These are phyloP conservation scores for Dioscorea alata DNA, from an alignment of 106 monocot species.

Conservation along the genomic window DNA sequence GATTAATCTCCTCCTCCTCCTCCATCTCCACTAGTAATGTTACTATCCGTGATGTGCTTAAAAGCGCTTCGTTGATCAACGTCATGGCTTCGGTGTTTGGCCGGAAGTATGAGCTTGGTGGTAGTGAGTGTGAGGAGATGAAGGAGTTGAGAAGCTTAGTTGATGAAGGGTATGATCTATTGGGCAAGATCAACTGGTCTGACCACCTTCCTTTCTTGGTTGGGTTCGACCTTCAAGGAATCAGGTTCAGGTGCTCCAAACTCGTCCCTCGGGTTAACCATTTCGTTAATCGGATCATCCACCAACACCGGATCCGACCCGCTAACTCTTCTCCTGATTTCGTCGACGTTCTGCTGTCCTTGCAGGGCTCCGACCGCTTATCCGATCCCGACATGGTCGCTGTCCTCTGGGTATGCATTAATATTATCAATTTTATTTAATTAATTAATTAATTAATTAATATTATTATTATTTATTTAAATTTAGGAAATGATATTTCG, in stretches of 20 bases:
- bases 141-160: slow-evolving; percentile 36
- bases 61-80: slow-evolving; percentile 45
- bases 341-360: slow-evolving; percentile 50
- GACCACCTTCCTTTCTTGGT: slow-evolving; percentile 46
- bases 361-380: slow-evolving; percentile 34
- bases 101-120: slow-evolving; percentile 18
- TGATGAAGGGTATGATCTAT: slow-evolving; percentile 56
- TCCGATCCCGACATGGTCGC: slow-evolving; percentile 57
- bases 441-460: not conserved
- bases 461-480: not conserved
- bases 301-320: slow-evolving; percentile 24
- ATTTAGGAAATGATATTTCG: slow-evolving; percentile 83
- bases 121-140: slow-evolving; percentile 12
- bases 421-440: not conserved
- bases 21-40: not conserved
- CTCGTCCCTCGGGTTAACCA: slow-evolving; percentile 49
- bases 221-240: slow-evolving; percentile 40
- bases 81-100: slow-evolving; percentile 69
- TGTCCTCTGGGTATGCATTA: slow-evolving; percentile 64
- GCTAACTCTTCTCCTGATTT: slow-evolving; percentile 18
- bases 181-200: slow-evolving; percentile 56
- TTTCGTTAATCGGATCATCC: slow-evolving; percentile 47
- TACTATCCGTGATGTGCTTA: slow-evolving; percentile 23
- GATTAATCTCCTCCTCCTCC: too few relatives aligned
- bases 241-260: slow-evolving; percentile 29